Evolutionary conservation across 2,329 filamentous ascomycete genomes (phyloP), one percentile per base, ranked within the genome.

Genomic region (Orbilia ellipsospora): DNA sequence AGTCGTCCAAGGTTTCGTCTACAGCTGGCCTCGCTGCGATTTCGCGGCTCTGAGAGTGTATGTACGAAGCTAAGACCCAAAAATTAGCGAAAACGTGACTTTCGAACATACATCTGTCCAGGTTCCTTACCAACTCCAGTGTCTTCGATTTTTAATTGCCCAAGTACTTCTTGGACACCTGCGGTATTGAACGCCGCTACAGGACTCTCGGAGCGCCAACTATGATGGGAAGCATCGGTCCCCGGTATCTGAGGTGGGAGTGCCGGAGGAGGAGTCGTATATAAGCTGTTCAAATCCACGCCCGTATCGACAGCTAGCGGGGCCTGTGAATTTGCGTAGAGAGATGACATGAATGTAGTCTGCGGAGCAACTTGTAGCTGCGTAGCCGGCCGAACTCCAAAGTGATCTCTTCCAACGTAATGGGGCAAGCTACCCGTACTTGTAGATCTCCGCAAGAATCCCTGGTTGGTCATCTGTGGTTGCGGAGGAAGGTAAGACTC

Each of bases 131-230:
- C 93, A 81, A 93, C 91, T 76, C 93, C 94, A 48, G 89, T 90
- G 80, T 94, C 92, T 76, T 96, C 91, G 79, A 98, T 93, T 80
- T 92, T 94, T 13, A 98, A 85, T 50, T 92, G 91, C 6, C 94
- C 94, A 45, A 98, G 85, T 10, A 95, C 88, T 80, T 96, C 92
- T 12, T 90, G 89, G 1, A 97, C 86, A 79, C 92, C 90, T 45
- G 90, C 87, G 65, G 91, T 88, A 60, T 69, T 70, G 44, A 70
- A 70, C 15, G 73, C 62, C 6, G 65, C 40, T 16, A 26, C 61
- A 36, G 73, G 73, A 18, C 73, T 77, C 23, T 70, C 66, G 15
- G 72, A 75, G 16, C 72, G 59, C 72, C 72, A 75, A 42, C 72
- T 69, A 0, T 64, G 15, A 4, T 69, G 64, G 4, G 72, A 75